Conservation (phyloP, 495 filamentous ascomycete species). For the Pseudevernia furfuracea region DNA sequence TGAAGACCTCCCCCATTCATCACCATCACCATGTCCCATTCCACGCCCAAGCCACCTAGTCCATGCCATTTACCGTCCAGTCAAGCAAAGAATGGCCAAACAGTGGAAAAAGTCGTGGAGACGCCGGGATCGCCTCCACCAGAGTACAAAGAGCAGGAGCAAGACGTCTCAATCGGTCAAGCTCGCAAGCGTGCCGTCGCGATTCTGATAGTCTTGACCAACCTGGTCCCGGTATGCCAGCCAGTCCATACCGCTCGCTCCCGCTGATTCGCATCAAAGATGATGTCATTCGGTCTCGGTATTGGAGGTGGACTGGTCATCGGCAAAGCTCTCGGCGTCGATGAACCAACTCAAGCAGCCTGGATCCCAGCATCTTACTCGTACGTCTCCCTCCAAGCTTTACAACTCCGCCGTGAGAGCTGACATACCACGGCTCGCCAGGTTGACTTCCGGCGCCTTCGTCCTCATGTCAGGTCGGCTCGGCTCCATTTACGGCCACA, state of each 20-base stretch:
- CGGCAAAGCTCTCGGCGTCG: slow-evolving; percentile 24
- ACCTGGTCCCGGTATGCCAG: neutral
- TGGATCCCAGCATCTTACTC: slow-evolving; percentile 34
- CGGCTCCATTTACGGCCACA: slow-evolving; percentile 45
- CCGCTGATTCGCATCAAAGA: slow-evolving; percentile 4
- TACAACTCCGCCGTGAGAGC: too few relatives aligned
- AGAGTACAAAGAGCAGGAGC: neutral
- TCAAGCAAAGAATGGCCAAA: neutral
- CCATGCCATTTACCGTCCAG: neutral
- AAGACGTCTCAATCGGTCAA: neutral
- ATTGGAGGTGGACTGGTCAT: slow-evolving; percentile 28
- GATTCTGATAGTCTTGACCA: slow-evolving; percentile 1
- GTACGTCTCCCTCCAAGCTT: slow-evolving; percentile 32
- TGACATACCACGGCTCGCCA: neutral
- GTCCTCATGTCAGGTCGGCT: slow-evolving; percentile 35
- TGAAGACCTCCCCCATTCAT: neutral
- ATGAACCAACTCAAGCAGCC: slow-evolving; percentile 22
- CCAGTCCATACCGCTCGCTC: neutral
- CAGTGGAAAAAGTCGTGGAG: neutral
- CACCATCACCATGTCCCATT: neutral
- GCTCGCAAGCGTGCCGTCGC: slow-evolving; percentile 11
- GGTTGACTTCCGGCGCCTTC: slow-evolving; percentile 5
- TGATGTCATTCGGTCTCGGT: slow-evolving; percentile 30
- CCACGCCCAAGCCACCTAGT: neutral
- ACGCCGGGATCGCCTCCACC: neutral